Base-by-base conservation (phyloP, 768 basidiomycete genomes). In the Suillus bovinus region DNA sequence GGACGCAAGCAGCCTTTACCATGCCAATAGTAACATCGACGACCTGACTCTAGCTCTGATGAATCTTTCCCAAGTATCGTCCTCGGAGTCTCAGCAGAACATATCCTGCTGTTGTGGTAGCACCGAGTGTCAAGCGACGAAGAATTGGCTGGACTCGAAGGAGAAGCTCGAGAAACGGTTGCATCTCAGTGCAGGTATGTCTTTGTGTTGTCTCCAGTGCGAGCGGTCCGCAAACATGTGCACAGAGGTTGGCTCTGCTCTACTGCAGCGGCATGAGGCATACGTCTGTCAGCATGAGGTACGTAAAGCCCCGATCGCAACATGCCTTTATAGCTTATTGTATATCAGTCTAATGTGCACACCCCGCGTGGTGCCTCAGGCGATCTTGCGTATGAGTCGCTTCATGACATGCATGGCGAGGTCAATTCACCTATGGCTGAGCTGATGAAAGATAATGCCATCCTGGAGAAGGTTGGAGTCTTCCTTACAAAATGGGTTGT, bases 181-280 rank as follows among this genome's bases (percentile, higher is more conserved):
- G 64, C 85, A 89, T 61, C 80, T 96, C 60, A 93, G 93, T 72
- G 94, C 93, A 69, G 93, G 94, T 95, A 69, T 69, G 89, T 80
- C 38, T 41, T 52, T 36, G 63, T n/a, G 58, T 60, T 24, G 39
- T 56, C 29, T 50, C 27, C 29, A 50, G 31, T 0, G n/a, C 44
- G 33, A 38, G 31, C n/a, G 38, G 33, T 39, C 50, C 55, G 41
- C 42, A 64, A 58, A 68, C 41, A 36, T 61, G 27, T 10, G 50
- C 61, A 31, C 66, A 94, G 94, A 96, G 81, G 89, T 96, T 33
- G 94, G 94, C 14, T 92, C 94, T 74, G 94, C 95, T 5, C 76
- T 97, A 53, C 74, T 97, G 54, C 87, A 91, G 69, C 80, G 89
- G 63, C 93, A 96, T 71, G 94, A 96, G 76, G 91, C 90, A 4